Conservation (phyloP, 768 basidiomycete genomes). For the Boletus subparvulus region DNA sequence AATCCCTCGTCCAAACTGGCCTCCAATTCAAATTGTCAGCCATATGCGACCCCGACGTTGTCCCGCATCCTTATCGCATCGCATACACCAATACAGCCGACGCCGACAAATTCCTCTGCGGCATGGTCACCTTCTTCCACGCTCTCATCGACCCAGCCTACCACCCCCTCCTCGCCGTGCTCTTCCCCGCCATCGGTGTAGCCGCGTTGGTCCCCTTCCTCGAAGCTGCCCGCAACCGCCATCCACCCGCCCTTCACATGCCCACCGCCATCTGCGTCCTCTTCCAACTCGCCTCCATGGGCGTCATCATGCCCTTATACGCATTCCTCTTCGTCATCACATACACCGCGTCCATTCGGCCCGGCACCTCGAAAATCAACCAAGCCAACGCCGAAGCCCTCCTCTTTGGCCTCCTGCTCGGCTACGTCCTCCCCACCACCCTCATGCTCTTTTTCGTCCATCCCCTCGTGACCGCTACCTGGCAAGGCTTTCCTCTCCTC, state of each 20-base stretch:
- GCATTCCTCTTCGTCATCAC: slow-evolving; percentile 46
- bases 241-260: slow-evolving; percentile 37
- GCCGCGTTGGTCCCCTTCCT: slow-evolving; percentile 40
- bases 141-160: slow-evolving; percentile 14
- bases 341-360: slow-evolving; percentile 25
- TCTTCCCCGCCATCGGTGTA: slow-evolving; percentile 11
- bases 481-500: slow-evolving; percentile 54
- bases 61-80: slow-evolving; percentile 34
- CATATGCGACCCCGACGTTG: slow-evolving; percentile 31
- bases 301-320: slow-evolving; percentile 46
- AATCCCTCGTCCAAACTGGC: slow-evolving; percentile 12
- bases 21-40: slow-evolving; percentile 20
- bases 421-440: slow-evolving; percentile 46
- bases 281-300: slow-evolving; percentile 44
- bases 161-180: slow-evolving; percentile 17
- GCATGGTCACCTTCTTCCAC: slow-evolving; percentile 50
- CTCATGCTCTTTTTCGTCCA: slow-evolving; percentile 44
- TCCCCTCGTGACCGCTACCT: slow-evolving; percentile 47
- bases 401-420: slow-evolving; percentile 47
- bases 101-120: slow-evolving; percentile 44
- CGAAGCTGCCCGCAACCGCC: slow-evolving; percentile 43
- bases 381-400: slow-evolving; percentile 52
- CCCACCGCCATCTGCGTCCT: slow-evolving; percentile 44
- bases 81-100: slow-evolving; percentile 38
- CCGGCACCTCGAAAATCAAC: slow-evolving; percentile 30